These are phyloP conservation scores for Pseudogymnoascus sp. DNA, from an alignment of 2,329 filamentous ascomycete species.

Conservation along the genomic window DNA sequence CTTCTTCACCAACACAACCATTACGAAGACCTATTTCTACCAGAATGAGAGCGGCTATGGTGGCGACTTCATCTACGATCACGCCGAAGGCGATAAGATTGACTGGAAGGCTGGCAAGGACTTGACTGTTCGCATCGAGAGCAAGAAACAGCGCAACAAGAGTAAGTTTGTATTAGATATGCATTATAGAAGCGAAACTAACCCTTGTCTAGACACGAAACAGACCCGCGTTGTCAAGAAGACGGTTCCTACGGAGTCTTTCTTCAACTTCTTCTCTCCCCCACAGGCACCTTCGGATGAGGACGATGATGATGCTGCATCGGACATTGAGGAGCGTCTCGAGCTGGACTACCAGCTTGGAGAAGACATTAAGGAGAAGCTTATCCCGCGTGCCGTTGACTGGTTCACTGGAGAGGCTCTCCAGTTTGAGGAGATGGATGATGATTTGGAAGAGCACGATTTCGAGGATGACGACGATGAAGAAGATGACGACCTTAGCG, in stretches of 20 bases:
- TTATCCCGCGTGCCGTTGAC: constrained; percentile 95
- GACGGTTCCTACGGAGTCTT: constrained; percentile 95
- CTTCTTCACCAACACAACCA: constrained; percentile 93
- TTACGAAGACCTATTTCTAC: constrained; percentile 98
- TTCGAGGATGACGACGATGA: constrained; percentile 83
- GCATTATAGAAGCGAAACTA: not conserved
- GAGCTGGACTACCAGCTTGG: constrained; percentile 98
- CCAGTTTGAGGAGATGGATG: constrained; percentile 86
- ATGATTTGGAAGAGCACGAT: constrained; percentile 74
- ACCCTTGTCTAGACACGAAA: constrained; percentile 68
- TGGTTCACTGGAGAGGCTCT: constrained; percentile 99
- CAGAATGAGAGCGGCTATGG: constrained; percentile 98
- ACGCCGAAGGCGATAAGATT: constrained; percentile 96
- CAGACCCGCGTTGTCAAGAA: constrained; percentile 99
- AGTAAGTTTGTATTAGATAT: constrained; percentile 50
- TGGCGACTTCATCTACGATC: constrained; percentile 98
- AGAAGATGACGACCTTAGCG: constrained; percentile 77
- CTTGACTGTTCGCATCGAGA: constrained; percentile 87
- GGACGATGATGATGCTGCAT: constrained; percentile 64
- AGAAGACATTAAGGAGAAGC: constrained; percentile 99
- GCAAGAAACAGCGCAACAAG: constrained; percentile 99
- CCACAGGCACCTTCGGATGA: constrained; percentile 72
- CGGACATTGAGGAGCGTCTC: constrained; percentile 93
- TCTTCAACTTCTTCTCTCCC: constrained; percentile 89
- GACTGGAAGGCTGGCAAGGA: constrained; percentile 93